phyloP scores from a whole-genome alignment of 352 stramenopile genomes.

The Phytophthora quininea region DNA sequence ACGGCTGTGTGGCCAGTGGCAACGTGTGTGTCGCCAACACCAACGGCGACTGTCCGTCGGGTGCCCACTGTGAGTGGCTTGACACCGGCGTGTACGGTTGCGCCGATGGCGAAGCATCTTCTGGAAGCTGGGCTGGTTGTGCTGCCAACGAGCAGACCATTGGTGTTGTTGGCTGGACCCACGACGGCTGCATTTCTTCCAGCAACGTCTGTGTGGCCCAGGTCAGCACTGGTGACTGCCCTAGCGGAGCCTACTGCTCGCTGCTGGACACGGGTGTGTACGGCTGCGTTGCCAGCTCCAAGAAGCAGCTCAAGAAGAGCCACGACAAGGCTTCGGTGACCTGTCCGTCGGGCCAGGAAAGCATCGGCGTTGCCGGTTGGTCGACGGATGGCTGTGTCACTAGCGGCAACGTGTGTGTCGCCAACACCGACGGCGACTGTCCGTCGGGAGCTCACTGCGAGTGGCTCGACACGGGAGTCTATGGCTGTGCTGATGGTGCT shows the following conservation, averaged over 20 bases:
- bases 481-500: constrained; percentile 18
- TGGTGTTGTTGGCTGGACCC: constrained; percentile 30
- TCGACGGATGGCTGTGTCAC: constrained; percentile 12
- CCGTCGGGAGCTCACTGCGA: constrained; percentile 23
- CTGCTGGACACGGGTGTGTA: constrained; percentile 30
- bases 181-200: constrained; percentile 26
- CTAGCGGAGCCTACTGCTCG: constrained; percentile 26
- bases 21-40: constrained; percentile 30
- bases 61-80: constrained; percentile 33
- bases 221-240: constrained; percentile 27
- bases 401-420: constrained; percentile 18
- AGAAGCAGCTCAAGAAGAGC: constrained; percentile 15
- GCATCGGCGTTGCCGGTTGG: constrained; percentile 22
- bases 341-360: constrained; percentile 21
- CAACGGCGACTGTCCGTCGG: constrained; percentile 21
- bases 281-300: constrained; percentile 21
- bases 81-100: constrained; percentile 39
- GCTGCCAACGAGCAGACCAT: constrained; percentile 22
- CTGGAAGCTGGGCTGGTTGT: constrained; percentile 10
- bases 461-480: constrained; percentile 24
- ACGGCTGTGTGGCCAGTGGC: constrained; percentile 9
- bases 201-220: constrained; percentile 25
- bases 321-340: background rate
- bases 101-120: constrained; percentile 15
- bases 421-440: constrained; percentile 19